phyloP scores from a whole-genome alignment of 805 yeast genomes.

The Barnettozyma salicaria region DNA sequence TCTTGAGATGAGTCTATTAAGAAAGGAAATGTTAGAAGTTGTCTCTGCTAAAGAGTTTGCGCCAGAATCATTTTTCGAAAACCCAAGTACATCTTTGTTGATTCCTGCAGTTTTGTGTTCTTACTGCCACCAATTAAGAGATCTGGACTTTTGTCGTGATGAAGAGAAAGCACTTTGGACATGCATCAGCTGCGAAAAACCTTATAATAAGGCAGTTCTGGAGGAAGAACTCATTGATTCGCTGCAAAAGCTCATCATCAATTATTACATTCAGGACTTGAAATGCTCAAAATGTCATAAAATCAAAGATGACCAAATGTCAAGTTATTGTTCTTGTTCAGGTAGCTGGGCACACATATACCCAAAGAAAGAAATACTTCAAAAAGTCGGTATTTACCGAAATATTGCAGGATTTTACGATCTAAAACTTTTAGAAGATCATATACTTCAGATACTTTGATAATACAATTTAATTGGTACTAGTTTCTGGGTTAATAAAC shows the following conservation, averaged over 20 bases:
- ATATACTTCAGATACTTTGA: conserved; percentile 17
- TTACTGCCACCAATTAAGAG: conserved; percentile 67
- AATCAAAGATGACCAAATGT: conserved; percentile 61
- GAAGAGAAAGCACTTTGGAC: conserved; percentile 43
- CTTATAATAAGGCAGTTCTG: conserved; percentile 58
- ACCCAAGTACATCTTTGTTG: conserved; percentile 68
- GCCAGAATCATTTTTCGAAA: conserved; percentile 59
- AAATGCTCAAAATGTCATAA: conserved; percentile 72
- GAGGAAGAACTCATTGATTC: conserved; percentile 78
- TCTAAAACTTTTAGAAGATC: conserved; percentile 45
- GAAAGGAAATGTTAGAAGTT: conserved; percentile 65
- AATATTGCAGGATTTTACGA: conserved; percentile 58
- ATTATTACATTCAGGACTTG: conserved; percentile 72
- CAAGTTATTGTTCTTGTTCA: conserved; percentile 78
- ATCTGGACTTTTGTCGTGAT: conserved; percentile 78
- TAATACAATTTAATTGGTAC: background rate
- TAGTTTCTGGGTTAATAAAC: background rate
- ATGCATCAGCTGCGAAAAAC: conserved; percentile 61
- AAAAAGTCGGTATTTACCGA: conserved; percentile 42
- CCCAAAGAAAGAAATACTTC: conserved; percentile 37
- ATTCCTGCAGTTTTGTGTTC: conserved; percentile 71
- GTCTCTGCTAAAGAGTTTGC: conserved; percentile 85
- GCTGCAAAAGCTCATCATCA: conserved; percentile 47
- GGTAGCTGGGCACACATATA: conserved; percentile 73
- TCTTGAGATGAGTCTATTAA: conserved; percentile 66